These are phyloP conservation scores for Vitis hybrid DNA, from an alignment of 177 flowering plant species.

Conservation along the genomic window DNA sequence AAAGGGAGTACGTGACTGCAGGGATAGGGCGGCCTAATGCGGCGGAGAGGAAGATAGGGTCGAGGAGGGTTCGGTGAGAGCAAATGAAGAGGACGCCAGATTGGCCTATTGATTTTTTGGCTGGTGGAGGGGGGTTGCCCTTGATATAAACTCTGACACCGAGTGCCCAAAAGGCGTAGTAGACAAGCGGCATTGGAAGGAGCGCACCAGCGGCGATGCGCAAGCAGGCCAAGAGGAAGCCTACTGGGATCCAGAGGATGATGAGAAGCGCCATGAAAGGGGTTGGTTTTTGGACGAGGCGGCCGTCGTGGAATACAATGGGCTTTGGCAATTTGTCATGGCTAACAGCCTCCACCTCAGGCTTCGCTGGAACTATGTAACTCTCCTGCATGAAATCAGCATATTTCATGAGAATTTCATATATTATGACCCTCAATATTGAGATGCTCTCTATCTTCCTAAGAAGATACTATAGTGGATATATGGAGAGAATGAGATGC, in stretches of 20 bases:
- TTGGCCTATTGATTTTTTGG: constrained; percentile 19
- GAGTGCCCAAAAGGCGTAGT: constrained; percentile 21
- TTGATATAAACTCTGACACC: constrained; percentile 25
- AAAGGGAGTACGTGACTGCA: constrained; percentile 23
- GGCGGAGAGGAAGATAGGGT: constrained; percentile 21
- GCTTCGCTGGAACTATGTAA: constrained; percentile 24
- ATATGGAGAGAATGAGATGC: no score
- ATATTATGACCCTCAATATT: no score
- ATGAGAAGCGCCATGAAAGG: constrained; percentile 24
- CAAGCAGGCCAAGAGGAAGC: constrained; percentile 31
- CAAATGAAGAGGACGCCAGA: constrained; percentile 25
- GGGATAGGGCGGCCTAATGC: constrained; percentile 24
- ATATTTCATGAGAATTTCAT: no score
- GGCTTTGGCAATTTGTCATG: constrained; percentile 29
- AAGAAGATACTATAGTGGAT: no score
- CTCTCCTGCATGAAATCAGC: constrained; percentile 24
- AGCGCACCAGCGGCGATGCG: constrained; percentile 25
- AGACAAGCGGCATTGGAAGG: constrained; percentile 25
- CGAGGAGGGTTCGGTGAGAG: constrained; percentile 27
- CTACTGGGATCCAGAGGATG: constrained; percentile 34
- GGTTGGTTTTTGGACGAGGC: constrained; percentile 29
- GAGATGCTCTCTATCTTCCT: no score
- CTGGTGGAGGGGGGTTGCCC: constrained; percentile 28
- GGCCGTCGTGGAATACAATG: constrained; percentile 28
- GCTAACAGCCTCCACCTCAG: constrained; percentile 20